phyloP scores from a whole-genome alignment of 139 green algal species.

The Pleodorina starrii region DNA sequence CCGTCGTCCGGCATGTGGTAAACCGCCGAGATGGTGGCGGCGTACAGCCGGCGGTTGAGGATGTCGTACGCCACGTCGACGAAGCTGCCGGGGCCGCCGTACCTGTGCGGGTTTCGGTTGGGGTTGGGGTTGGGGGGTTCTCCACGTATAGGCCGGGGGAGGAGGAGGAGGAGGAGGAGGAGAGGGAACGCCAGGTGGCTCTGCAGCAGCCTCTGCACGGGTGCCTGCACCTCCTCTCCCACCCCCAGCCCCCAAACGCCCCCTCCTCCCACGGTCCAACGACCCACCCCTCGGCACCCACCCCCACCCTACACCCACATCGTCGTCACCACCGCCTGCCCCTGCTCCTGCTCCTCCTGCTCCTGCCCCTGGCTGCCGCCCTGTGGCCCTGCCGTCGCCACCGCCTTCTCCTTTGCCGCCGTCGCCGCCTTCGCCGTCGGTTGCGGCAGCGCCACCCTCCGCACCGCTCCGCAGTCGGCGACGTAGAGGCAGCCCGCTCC shows the following conservation, averaged over 20 bases:
- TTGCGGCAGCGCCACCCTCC: slow-evolving; percentile 19
- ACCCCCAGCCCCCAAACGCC: too few species aligned
- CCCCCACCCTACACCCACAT: slow-evolving; percentile 21
- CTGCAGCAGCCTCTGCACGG: too few species aligned
- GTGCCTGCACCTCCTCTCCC: too few species aligned
- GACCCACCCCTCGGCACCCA: too few species aligned
- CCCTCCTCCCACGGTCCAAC: too few species aligned
- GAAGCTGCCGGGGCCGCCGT: slow-evolving; percentile 32
- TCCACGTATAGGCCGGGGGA: not conserved
- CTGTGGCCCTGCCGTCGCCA: not conserved
- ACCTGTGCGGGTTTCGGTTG: not conserved
- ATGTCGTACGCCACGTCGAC: slow-evolving; percentile 36
- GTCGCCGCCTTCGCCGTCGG: too few species aligned
- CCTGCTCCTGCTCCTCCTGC: not conserved
- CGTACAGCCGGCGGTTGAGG: slow-evolving; percentile 11
- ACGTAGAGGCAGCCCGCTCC: slow-evolving; percentile 22
- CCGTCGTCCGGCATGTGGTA: slow-evolving; percentile 19
- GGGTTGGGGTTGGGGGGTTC: not conserved
- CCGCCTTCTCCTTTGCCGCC: too few species aligned
- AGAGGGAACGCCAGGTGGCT: too few species aligned
- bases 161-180: not conserved
- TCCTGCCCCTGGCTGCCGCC: not conserved
- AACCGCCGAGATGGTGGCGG: slow-evolving; percentile 14
- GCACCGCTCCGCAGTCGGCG: slow-evolving; percentile 28
- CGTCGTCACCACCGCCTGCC: slow-evolving; percentile 11